phyloP scores from a whole-genome alignment of 306 rosid species.

The Gastrolobium villosum region DNA sequence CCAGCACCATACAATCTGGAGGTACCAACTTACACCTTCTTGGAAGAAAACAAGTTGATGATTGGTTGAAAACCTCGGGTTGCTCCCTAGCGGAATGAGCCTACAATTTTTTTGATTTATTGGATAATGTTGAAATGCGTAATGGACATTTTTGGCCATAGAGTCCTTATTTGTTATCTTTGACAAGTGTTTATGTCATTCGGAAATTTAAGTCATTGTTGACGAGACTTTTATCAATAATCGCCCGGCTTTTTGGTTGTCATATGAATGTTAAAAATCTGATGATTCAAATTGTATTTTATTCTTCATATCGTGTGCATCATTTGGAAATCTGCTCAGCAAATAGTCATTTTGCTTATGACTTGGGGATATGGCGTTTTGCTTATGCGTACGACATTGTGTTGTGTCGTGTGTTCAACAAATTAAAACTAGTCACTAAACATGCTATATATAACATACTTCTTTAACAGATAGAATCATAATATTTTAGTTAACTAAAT shows the following conservation, averaged over 20 bases:
- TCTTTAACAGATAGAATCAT: too few species aligned
- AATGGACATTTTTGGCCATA: conserved; percentile 48
- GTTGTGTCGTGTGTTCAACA: too few species aligned
- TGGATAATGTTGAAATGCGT: conserved; percentile 67
- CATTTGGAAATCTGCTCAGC: too few species aligned
- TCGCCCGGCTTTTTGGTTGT: conserved; percentile 52
- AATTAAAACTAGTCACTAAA: too few species aligned
- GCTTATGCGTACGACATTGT: too few species aligned
- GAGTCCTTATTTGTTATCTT: conserved; percentile 41
- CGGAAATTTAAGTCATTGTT: conserved; percentile 40
- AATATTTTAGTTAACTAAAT: too few species aligned
- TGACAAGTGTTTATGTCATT: conserved; percentile 55
- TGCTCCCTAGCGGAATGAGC: conserved; percentile 30
- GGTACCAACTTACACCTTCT: conserved; percentile 82
- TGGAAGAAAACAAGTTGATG: conserved; percentile 75
- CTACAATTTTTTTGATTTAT: conserved; percentile 44
- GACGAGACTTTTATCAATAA: conserved; percentile 58
- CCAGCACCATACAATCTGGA: conserved; percentile 93
- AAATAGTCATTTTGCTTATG: too few species aligned
- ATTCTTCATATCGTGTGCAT: too few species aligned
- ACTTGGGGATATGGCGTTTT: too few species aligned
- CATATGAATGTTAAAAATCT: conserved; percentile 39
- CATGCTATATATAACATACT: too few species aligned
- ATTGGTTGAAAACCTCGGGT: conserved; percentile 65
- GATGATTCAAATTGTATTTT: too few species aligned